phyloP scores from a whole-genome alignment of 2,329 filamentous ascomycete genomes.

The Neofusicoccum umdonicola region DNA sequence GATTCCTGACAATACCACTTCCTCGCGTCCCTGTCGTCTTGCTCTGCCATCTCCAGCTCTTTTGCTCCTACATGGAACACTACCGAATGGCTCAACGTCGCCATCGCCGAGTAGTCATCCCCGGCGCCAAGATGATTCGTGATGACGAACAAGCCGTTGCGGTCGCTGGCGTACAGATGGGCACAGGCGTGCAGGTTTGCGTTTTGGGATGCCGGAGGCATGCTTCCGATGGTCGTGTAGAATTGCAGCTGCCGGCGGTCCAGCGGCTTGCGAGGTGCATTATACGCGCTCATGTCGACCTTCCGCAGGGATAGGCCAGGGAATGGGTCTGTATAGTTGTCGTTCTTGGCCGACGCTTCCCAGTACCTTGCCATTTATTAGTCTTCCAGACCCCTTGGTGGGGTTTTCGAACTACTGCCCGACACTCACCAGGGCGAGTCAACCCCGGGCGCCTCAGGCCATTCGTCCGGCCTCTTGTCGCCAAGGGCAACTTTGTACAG shows the following conservation, averaged over 20 bases:
- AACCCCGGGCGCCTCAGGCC: conserved; percentile 34
- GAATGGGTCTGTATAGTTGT: conserved; percentile 40
- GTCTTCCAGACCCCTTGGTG: conserved; percentile 19
- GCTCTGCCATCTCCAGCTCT: conserved; percentile 27
- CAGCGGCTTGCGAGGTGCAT: conserved; percentile 36
- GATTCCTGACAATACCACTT: conserved; percentile 36
- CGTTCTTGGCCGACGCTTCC: conserved; percentile 30
- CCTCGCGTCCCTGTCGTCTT: conserved; percentile 26
- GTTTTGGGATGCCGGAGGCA: conserved; percentile 26
- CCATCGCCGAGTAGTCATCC: conserved; percentile 30
- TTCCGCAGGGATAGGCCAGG: conserved; percentile 50
- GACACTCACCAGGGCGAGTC: conserved; percentile 32
- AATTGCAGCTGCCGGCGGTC: conserved; percentile 36
- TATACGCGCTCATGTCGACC: conserved; percentile 53
- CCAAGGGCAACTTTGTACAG: conserved; percentile 34
- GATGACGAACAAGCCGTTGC: conserved; percentile 54
- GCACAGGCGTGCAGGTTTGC: conserved; percentile 57
- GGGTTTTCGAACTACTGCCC: not conserved
- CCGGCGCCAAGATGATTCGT: conserved; percentile 41
- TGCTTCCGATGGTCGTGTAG: conserved; percentile 33
- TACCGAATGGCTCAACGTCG: conserved; percentile 32
- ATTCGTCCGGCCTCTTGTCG: conserved; percentile 28
- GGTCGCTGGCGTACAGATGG: conserved; percentile 57
- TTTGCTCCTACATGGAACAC: conserved; percentile 33
- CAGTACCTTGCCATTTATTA: conserved; percentile 27